Base-by-base conservation (phyloP, 495 filamentous ascomycete species). In the Lophiostoma macrostomum region DNA sequence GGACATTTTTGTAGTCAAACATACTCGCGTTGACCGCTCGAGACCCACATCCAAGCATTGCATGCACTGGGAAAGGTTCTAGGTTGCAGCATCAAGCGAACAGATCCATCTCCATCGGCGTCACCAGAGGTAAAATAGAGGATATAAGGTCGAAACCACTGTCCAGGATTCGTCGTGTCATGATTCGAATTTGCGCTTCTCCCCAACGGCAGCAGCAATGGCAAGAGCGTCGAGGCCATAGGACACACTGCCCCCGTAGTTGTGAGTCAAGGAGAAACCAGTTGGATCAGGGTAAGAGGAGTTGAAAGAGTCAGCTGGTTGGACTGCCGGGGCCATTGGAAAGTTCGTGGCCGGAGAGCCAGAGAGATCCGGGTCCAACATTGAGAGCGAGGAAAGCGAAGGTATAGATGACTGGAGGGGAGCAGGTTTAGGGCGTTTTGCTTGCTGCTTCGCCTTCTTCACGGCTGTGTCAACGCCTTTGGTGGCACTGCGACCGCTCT, bases 401-500 rank as follows among this genome's bases (percentile, higher is more conserved):
- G 41, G 49, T 20, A 28, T 48, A 8, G 50, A 36, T 2, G 49
- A 51, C 27, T 61, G 56, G 19, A 64, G 35, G 1, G 46, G 56
- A 0, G 52, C 35, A 0, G 60, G 56, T 25, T 39, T 66, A 4
- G 63, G 53, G 4, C 55, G 49, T 24, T 57, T 64, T 8, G 56
- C 39, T 13, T 28, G 50, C 49, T 46, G 40, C 50, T 64, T 59
- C 0, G 36, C 25, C 35, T 58, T 65, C 41, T 56, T 64, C 11
- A 58, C 24, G 2, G 45, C 32, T 12, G 43, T 51, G 13, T 58
- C 58, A 16, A 5, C 37, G 19, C 50, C 58, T 31, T 60, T 64
- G 20, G 31, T 24, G 2, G 64, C 46, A 47, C 58, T 60, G 20
- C 69, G 66, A 10, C 69, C 69, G 46, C 56, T 69, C 42, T 72